Percentiles rank a stretch among this genome's conserved stretches.
Conservation (phyloP, 176 grass and related monocot genomes). For the Aegilops sharonensis region DNA sequence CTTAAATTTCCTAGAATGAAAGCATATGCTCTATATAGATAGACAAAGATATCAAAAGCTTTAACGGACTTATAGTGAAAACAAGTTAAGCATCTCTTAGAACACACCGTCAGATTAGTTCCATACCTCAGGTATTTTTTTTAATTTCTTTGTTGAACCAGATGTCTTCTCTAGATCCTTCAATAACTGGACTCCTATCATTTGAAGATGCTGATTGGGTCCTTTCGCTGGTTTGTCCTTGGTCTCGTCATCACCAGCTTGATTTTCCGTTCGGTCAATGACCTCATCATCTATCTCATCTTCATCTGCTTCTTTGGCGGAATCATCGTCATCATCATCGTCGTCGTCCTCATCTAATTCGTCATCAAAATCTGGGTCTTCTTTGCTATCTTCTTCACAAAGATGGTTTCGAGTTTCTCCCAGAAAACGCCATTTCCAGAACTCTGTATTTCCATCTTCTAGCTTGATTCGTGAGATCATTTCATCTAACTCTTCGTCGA, state of each 20-base stretch:
- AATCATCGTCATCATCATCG: conserved; percentile 51
- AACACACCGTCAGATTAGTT: conserved; percentile 17
- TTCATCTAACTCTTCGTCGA: conserved; percentile 84
- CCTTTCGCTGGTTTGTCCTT: conserved; percentile 68
- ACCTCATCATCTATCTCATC: conserved; percentile 78
- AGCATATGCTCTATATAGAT: not conserved
- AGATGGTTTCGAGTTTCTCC: conserved; percentile 73
- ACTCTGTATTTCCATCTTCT: conserved; percentile 95
- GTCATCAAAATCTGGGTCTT: conserved; percentile 47
- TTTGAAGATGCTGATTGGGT: conserved; percentile 73
- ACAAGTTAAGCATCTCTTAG: conserved; percentile 1
- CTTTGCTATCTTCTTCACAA: conserved; percentile 55
- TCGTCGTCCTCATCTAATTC: conserved; percentile 50
- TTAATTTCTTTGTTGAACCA: conserved; percentile 64
- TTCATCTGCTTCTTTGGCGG: conserved; percentile 66
- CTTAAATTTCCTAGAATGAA: not conserved
- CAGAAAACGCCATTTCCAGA: conserved; percentile 87
- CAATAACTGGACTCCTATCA: conserved; percentile 83
- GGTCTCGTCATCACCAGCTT: conserved; percentile 49
- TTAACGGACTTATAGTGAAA: not conserved
- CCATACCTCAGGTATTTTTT: conserved; percentile 47
- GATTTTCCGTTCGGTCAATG: conserved; percentile 62
- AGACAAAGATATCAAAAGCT: not conserved
- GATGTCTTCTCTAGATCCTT: conserved; percentile 75
- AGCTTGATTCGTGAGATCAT: conserved; percentile 84